Conservation (phyloP, 139 green algal species). For the Yamagishiella unicocca region DNA sequence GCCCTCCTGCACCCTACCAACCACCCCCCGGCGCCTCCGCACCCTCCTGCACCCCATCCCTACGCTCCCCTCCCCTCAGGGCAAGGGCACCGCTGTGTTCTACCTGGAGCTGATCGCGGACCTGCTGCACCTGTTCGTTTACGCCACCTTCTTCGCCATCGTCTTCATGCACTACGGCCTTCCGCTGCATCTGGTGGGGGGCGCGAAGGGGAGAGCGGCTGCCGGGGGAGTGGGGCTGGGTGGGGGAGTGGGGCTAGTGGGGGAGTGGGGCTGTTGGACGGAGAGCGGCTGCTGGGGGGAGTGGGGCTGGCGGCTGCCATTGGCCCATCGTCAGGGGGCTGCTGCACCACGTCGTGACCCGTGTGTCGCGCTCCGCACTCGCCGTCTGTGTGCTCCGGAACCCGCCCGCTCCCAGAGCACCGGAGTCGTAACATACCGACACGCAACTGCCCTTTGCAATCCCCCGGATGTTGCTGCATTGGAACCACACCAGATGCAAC, state of each 20-base stretch:
- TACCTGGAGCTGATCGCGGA: slow-evolving; percentile 98
- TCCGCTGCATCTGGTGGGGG: slow-evolving; percentile 93
- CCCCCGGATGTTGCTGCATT: not conserved
- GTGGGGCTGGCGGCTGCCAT: too few relatives aligned
- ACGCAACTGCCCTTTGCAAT: not conserved
- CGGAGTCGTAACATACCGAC: too few relatives aligned
- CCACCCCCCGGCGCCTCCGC: too few relatives aligned
- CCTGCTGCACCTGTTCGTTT: slow-evolving; percentile 97
- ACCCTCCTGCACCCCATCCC: too few relatives aligned
- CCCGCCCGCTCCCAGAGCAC: too few relatives aligned
- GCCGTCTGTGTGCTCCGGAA: too few relatives aligned
- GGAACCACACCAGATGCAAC: too few relatives aligned
- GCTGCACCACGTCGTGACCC: not conserved
- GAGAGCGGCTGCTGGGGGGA: too few relatives aligned
- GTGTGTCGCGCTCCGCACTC: not conserved
- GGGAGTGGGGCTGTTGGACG: too few relatives aligned
- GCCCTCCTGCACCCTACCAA: too few relatives aligned
- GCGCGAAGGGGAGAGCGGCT: too few relatives aligned
- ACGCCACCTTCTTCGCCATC: slow-evolving; percentile 96
- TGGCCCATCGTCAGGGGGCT: too few relatives aligned
- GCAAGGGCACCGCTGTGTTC: slow-evolving; percentile 88
- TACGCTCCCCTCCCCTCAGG: not conserved
- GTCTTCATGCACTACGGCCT: slow-evolving; percentile 97
- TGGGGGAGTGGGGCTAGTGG: not conserved
- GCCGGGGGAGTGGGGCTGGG: not conserved